Conservation (phyloP, 2,329 filamentous ascomycete genomes). For the Colletotrichum truncatum region DNA sequence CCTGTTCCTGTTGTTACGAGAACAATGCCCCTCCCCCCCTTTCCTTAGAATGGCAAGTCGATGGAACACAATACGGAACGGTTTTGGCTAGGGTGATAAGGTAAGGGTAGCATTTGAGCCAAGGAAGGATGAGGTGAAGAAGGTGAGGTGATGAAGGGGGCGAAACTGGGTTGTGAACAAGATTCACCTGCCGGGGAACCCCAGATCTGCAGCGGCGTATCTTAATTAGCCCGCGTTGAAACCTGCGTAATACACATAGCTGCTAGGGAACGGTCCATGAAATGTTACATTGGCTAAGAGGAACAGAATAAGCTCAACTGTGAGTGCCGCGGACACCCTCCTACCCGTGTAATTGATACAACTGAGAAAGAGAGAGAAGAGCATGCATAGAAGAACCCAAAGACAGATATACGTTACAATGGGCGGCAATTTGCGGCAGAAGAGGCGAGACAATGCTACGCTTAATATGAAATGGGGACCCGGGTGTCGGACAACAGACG, state of each 20-base stretch:
- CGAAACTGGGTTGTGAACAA: slow-evolving; percentile 2
- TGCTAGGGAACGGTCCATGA: not conserved
- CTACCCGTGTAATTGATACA: not conserved
- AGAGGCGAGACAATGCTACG: not conserved
- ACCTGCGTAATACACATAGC: not conserved
- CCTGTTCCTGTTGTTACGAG: too few relatives aligned
- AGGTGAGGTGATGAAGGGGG: not conserved
- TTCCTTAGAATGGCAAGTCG: not conserved
- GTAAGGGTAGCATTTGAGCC: not conserved
- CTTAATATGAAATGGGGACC: not conserved
- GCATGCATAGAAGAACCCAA: not conserved
- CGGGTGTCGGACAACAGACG: slow-evolving; percentile 1
- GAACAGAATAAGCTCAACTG: not conserved
- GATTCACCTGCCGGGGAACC: not conserved
- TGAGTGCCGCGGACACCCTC: not conserved
- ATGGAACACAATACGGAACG: not conserved
- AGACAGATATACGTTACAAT: not conserved
- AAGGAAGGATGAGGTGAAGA: not conserved
- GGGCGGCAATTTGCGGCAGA: not conserved
- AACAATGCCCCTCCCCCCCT: too few relatives aligned
- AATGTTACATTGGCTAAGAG: not conserved
- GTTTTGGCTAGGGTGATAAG: not conserved
- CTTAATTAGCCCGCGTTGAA: not conserved
- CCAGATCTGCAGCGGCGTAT: not conserved
- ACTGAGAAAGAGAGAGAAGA: not conserved